phyloP scores from a whole-genome alignment of 208 protist genomes.

The Crithidia brevicula region DNA sequence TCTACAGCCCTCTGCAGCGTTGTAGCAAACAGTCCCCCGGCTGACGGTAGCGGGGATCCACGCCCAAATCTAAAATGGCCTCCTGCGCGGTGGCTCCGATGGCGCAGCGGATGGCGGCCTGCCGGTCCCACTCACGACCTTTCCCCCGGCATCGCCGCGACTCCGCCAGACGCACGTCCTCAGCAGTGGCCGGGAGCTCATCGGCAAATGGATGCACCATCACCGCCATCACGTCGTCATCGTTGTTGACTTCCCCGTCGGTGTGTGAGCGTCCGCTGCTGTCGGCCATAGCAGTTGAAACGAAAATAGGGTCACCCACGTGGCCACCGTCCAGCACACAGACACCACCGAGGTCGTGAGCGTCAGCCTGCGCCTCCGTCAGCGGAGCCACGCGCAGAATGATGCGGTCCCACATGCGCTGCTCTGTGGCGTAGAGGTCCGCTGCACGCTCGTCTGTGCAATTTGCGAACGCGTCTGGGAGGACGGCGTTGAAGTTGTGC shows the following conservation, averaged over 20 bases:
- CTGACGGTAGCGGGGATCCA: constrained; percentile 73
- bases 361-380: constrained; percentile 1
- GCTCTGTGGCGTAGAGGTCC: constrained; percentile 26
- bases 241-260: background rate
- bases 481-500: constrained; percentile 39
- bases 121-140: constrained; percentile 82
- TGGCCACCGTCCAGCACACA: constrained; percentile 52
- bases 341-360: background rate
- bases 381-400: constrained; percentile 37
- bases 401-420: constrained; percentile 36
- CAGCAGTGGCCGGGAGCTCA: constrained; percentile 31
- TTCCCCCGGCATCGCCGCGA: constrained; percentile 42
- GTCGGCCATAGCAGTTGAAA: background rate
- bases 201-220: constrained; percentile 51
- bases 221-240: constrained; percentile 31
- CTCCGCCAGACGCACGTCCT: constrained; percentile 13
- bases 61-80: constrained; percentile 60
- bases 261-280: background rate
- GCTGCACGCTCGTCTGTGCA: constrained; percentile 25
- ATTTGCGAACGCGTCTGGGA: constrained; percentile 26
- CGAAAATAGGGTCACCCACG: constrained; percentile 29
- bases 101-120: constrained; percentile 60
- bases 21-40: constrained; percentile 59
- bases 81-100: constrained; percentile 73
- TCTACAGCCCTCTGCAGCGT: background rate